phyloP scores from a whole-genome alignment of 1,284 basidiomycete genomes.

The Ganoderma multipileum region DNA sequence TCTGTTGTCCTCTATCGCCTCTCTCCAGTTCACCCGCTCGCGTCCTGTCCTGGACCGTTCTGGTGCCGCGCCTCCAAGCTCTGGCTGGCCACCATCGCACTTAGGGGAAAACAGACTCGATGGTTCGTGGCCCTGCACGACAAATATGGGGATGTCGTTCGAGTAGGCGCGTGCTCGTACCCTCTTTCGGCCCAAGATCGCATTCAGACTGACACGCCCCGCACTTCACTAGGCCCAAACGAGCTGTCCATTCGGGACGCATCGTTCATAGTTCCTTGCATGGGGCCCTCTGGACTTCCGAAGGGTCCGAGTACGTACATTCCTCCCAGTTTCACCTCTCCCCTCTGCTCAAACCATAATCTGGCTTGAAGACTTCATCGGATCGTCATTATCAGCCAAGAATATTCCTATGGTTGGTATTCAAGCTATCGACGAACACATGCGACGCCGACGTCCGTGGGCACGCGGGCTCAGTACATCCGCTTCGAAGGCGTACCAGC shows the following conservation, averaged over 20 bases:
- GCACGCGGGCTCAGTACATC: background rate
- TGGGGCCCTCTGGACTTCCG: background rate
- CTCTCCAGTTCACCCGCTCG: constrained; percentile 41
- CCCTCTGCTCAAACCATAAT: background rate
- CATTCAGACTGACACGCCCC: background rate
- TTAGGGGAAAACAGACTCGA: background rate
- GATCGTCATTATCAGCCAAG: background rate
- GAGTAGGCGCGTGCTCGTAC: constrained; percentile 33
- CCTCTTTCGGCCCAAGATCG: no score
- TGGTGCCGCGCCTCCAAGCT: constrained; percentile 34
- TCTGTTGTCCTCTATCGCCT: constrained; percentile 39
- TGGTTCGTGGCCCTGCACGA: constrained; percentile 32
- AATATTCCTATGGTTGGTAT: constrained; percentile 18
- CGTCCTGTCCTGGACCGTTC: constrained; percentile 39
- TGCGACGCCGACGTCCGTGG: background rate
- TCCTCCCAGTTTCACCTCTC: background rate
- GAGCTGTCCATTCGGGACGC: constrained; percentile 14
- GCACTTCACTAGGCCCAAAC: constrained; percentile 15
- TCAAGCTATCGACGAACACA: background rate
- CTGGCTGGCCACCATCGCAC: background rate
- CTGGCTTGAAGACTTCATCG: background rate
- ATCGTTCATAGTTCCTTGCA: background rate
- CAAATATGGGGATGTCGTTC: constrained; percentile 40
- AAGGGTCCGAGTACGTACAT: background rate
- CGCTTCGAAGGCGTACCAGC: constrained; percentile 30